Conservation (phyloP, 805 yeast species). For the Lipomyces sp. region DNA sequence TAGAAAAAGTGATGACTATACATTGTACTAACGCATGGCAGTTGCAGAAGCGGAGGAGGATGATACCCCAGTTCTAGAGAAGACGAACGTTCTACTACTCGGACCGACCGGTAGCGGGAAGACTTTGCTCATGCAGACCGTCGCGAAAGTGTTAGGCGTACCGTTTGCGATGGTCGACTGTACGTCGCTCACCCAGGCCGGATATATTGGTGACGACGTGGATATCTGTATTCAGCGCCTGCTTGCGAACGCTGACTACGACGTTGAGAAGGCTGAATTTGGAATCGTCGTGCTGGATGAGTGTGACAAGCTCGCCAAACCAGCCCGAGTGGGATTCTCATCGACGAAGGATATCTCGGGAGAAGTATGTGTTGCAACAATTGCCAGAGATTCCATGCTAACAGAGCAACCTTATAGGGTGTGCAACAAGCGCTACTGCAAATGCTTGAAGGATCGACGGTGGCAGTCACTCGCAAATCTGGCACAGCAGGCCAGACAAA, state of each 20-base stretch:
- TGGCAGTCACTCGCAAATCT: constrained; percentile 48
- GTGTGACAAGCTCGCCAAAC: constrained; percentile 59
- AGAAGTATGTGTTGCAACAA: constrained; percentile 43
- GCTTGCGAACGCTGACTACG: constrained; percentile 56
- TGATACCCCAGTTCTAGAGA: constrained; percentile 55
- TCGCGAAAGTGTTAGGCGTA: constrained; percentile 57
- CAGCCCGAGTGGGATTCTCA: constrained; percentile 40
- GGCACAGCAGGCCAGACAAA: constrained; percentile 19
- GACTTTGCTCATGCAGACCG: constrained; percentile 59
- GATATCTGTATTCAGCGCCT: constrained; percentile 61
- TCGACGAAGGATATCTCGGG: constrained; percentile 60
- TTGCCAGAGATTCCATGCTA: neutral
- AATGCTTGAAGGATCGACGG: constrained; percentile 60
- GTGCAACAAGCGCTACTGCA: constrained; percentile 65
- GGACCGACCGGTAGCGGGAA: constrained; percentile 71
- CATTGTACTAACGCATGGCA: neutral
- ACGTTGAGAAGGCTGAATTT: constrained; percentile 56
- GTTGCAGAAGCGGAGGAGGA: constrained; percentile 39
- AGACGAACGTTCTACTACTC: constrained; percentile 59
- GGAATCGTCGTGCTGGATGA: constrained; percentile 68
- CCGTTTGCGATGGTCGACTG: constrained; percentile 67
- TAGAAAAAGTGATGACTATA: neutral
- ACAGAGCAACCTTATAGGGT: constrained; percentile 45
- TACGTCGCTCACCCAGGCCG: constrained; percentile 66
- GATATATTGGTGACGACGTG: constrained; percentile 68